Percentiles rank a stretch among this genome's conserved stretches.
These are phyloP conservation scores for Talaromyces sp. DNA, from an alignment of 2,329 filamentous ascomycete genomes.

Conservation along the genomic window DNA sequence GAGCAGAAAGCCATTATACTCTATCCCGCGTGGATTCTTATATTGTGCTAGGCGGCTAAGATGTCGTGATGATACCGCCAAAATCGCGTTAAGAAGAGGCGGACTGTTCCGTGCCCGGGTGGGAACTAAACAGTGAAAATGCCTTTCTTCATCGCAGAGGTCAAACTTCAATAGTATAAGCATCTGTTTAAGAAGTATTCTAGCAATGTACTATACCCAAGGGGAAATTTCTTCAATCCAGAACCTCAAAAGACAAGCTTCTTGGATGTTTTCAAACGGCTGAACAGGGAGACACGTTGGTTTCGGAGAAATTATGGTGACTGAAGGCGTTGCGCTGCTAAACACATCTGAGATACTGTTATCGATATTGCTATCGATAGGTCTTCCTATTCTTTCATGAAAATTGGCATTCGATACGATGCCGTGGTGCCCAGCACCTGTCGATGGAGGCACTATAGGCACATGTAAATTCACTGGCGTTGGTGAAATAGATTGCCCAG, in stretches of 20 bases:
- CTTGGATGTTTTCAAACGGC: conserved; percentile 7
- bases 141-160: neutral
- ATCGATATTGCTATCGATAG: too few relatives aligned
- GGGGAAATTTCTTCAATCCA: conserved; percentile 23
- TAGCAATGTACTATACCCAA: conserved; percentile 15
- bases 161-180: neutral
- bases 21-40: conserved; percentile 6
- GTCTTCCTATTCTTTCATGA: too few relatives aligned
- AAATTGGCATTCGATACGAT: too few relatives aligned
- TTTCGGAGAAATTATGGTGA: neutral
- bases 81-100: conserved; percentile 18
- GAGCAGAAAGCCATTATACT: neutral
- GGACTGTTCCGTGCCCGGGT: conserved; percentile 15
- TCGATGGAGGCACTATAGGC: neutral
- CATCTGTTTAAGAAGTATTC: conserved; percentile 9
- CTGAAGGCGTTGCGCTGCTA: neutral
- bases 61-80: conserved; percentile 19
- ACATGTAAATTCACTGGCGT: neutral
- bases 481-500: neutral
- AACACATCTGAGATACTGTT: neutral
- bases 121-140: neutral
- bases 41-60: conserved; percentile 18
- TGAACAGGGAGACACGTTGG: neutral
- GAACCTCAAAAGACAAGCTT: conserved; percentile 17
- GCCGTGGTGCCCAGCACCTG: too few relatives aligned